Conservation (phyloP, 345 rosid species). For the Toxicodendron radicans region DNA sequence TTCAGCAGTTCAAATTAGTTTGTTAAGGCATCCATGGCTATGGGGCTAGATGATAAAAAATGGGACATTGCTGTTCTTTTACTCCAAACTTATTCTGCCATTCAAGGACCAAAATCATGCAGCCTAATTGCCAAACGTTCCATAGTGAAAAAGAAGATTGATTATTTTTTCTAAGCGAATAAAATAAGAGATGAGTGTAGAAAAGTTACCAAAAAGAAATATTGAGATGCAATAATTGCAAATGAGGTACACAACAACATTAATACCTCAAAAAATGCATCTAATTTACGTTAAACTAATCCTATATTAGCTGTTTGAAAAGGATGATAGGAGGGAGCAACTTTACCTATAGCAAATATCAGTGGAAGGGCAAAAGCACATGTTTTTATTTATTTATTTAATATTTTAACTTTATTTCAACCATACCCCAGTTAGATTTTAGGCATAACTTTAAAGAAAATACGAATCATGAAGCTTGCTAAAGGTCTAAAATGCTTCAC, state of each 20-base stretch:
- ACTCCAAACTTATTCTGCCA: constrained; percentile 16
- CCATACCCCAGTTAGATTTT: background rate
- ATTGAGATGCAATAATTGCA: constrained; percentile 4
- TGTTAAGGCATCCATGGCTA: background rate
- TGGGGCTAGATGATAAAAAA: background rate
- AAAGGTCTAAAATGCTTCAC: background rate
- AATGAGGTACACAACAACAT: constrained; percentile 10
- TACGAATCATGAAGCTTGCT: background rate
- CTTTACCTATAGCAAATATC: background rate
- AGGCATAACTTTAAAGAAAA: background rate
- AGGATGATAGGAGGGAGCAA: background rate
- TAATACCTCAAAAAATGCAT: constrained; percentile 19
- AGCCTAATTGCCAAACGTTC: background rate
- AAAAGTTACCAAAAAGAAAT: background rate
- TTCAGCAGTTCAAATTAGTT: background rate
- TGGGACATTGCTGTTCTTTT: constrained; percentile 4
- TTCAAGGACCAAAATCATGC: background rate
- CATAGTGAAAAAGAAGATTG: background rate
- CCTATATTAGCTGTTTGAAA: background rate
- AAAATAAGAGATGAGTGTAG: background rate
- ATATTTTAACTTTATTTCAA: background rate
- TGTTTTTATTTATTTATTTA: background rate
- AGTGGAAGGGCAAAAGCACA: constrained; percentile 1
- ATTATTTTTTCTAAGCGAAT: background rate
- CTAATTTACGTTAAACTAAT: constrained; percentile 14